phyloP scores from a whole-genome alignment of 176 grass and related monocot genomes.

The Phoenix roebelenii region DNA sequence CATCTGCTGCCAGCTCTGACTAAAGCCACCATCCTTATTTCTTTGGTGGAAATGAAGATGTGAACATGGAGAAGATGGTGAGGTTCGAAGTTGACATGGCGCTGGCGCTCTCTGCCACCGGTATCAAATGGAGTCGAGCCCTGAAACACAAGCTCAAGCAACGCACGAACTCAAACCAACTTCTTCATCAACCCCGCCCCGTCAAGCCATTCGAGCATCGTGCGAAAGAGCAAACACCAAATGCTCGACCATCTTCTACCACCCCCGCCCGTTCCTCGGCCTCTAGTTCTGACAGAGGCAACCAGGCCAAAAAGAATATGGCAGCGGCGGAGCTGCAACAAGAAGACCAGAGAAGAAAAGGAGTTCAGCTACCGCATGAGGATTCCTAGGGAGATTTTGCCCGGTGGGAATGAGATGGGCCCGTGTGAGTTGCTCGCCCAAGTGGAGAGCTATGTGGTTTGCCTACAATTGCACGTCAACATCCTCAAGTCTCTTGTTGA shows the following conservation, averaged over 20 bases:
- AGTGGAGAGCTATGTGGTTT: constrained; percentile 20
- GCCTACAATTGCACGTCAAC: constrained; percentile 12
- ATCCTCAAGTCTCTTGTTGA: constrained; percentile 12
- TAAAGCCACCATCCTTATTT: background rate
- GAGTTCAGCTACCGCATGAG: background rate
- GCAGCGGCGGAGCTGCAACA: background rate
- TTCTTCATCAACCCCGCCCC: background rate
- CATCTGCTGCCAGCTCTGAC: constrained; percentile 13
- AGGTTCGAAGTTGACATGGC: constrained; percentile 19
- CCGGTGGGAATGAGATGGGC: constrained; percentile 11
- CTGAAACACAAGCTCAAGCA: constrained; percentile 11
- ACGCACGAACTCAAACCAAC: background rate
- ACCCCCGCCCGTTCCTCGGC: too few relatives aligned
- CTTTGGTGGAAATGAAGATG: background rate
- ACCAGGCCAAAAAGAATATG: background rate
- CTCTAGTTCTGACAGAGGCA: background rate
- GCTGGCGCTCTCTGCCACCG: constrained; percentile 1
- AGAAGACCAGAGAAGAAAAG: background rate
- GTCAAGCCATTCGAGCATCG: too few relatives aligned
- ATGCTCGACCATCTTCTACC: too few relatives aligned
- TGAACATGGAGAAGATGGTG: background rate
- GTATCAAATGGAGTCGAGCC: constrained; percentile 7
- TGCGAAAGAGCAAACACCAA: too few relatives aligned
- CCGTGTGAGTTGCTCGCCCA: constrained; percentile 4
- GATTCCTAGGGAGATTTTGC: constrained; percentile 7